phyloP scores from a whole-genome alignment of 2,329 filamentous ascomycete species.

The Pezicula rhizophila region DNA sequence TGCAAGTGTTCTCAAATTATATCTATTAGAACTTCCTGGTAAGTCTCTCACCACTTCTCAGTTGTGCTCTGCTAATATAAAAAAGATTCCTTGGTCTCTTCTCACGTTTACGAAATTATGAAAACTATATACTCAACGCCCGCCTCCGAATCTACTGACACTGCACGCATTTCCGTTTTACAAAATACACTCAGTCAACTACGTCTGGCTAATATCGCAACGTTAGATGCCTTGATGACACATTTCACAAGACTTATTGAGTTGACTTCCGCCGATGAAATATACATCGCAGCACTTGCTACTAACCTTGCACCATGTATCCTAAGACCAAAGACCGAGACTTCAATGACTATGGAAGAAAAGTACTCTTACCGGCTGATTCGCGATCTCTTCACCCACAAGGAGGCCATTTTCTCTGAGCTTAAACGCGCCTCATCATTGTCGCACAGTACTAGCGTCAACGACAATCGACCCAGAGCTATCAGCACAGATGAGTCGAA shows the following conservation, averaged over 20 bases:
- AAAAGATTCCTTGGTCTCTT: slow-evolving; percentile 92
- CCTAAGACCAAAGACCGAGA: slow-evolving; percentile 80
- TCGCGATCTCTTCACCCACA: slow-evolving; percentile 86
- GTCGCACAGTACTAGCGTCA: slow-evolving; percentile 55
- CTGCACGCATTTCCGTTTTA: slow-evolving; percentile 78
- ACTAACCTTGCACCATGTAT: slow-evolving; percentile 76
- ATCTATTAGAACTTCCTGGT: slow-evolving; percentile 91
- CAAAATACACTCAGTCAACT: slow-evolving; percentile 95
- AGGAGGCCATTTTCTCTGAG: slow-evolving; percentile 91
- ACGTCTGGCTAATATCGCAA: slow-evolving; percentile 93
- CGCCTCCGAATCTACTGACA: slow-evolving; percentile 67
- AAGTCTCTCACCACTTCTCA: slow-evolving; percentile 38
- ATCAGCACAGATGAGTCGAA: slow-evolving; percentile 96
- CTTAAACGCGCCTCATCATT: slow-evolving; percentile 82
- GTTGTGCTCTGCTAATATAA: slow-evolving; percentile 13
- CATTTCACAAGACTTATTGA: slow-evolving; percentile 97
- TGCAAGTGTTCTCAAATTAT: slow-evolving; percentile 87
- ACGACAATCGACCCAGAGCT: slow-evolving; percentile 63
- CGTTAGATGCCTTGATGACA: slow-evolving; percentile 95
- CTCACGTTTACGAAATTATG: slow-evolving; percentile 97
- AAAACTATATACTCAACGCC: slow-evolving; percentile 92
- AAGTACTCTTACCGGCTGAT: slow-evolving; percentile 87
- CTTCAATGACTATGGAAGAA: slow-evolving; percentile 89
- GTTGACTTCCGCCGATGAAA: slow-evolving; percentile 89
- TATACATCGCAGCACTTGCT: slow-evolving; percentile 71